Conservation (phyloP, 495 filamentous ascomycete species). For the Penicillium steckii region DNA sequence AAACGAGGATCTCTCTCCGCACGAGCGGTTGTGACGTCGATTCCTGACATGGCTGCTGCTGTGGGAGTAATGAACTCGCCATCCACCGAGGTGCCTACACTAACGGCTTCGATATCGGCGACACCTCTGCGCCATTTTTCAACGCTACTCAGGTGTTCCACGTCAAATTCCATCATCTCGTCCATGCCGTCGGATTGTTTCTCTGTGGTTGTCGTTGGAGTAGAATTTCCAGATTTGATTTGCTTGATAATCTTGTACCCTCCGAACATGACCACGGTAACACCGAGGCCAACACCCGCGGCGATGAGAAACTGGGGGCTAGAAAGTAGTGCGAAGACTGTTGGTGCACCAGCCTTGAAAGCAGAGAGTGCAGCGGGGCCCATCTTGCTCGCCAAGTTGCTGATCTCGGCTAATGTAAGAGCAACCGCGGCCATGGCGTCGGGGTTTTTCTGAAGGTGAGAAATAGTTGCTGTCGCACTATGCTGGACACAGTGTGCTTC, state of each 20-base stretch:
- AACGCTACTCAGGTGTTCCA: slow-evolving; percentile 60
- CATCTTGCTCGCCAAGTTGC: slow-evolving; percentile 77
- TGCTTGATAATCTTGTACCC: slow-evolving; percentile 96
- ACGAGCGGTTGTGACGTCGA: slow-evolving; percentile 42
- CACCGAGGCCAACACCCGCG: slow-evolving; percentile 81
- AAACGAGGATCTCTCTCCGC: slow-evolving; percentile 36
- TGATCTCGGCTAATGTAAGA: slow-evolving; percentile 88
- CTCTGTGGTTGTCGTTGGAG: slow-evolving; percentile 1
- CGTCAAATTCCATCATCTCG: slow-evolving; percentile 56
- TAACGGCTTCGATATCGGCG: slow-evolving; percentile 59
- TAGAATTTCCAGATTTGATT: slow-evolving; percentile 46
- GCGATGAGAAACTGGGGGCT: slow-evolving; percentile 93
- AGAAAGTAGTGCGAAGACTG: slow-evolving; percentile 81
- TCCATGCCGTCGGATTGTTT: slow-evolving; percentile 42
- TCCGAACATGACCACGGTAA: slow-evolving; percentile 90
- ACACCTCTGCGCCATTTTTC: slow-evolving; percentile 88
- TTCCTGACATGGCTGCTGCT: slow-evolving; percentile 61
- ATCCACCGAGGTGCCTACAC: slow-evolving; percentile 69
- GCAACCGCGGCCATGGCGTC: slow-evolving; percentile 95
- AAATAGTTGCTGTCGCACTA: slow-evolving; percentile 77
- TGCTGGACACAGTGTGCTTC: slow-evolving; percentile 87
- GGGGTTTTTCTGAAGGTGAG: slow-evolving; percentile 84
- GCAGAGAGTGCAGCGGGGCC: slow-evolving; percentile 71
- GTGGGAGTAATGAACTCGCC: slow-evolving; percentile 82
- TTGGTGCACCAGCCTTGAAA: slow-evolving; percentile 76